Evolutionary conservation across 495 filamentous ascomycete genomes (phyloP).

Genomic region (Penicillium paradoxum): DNA sequence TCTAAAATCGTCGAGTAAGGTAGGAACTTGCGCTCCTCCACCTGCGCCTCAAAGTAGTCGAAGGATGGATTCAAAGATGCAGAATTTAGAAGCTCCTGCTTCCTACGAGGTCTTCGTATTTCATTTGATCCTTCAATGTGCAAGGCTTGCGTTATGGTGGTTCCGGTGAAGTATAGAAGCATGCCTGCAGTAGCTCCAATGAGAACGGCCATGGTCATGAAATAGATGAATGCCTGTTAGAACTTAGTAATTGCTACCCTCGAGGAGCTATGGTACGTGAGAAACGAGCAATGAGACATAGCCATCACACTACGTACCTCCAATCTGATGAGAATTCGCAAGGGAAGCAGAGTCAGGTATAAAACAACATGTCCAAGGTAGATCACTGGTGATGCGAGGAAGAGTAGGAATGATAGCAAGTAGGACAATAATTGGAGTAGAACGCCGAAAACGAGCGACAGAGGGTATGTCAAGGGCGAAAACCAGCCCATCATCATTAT

Average conservation of each 20-base stretch:
- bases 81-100: not conserved
- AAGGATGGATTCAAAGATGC: constrained; percentile 19
- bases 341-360: constrained; percentile 31
- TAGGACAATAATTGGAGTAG: constrained; percentile 34
- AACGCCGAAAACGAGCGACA: constrained; percentile 27
- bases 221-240: constrained; percentile 21
- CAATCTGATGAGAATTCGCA: constrained; percentile 50
- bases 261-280: not conserved
- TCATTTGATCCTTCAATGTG: constrained; percentile 10
- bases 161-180: constrained; percentile 14
- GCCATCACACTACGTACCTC: constrained; percentile 49
- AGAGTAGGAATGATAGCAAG: constrained; percentile 24
- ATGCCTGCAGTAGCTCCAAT: constrained; percentile 19
- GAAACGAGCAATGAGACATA: not conserved
- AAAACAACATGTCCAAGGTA: constrained; percentile 35
- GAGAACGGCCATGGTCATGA: constrained; percentile 19
- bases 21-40: constrained; percentile 37
- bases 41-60: constrained; percentile 34
- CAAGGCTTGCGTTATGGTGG: constrained; percentile 15
- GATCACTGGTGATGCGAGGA: constrained; percentile 43
- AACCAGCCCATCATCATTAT: constrained; percentile 12
- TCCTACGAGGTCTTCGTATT: constrained; percentile 6
- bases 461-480: not conserved
- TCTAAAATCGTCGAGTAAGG: constrained; percentile 58
- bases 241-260: constrained; percentile 4